Base-by-base conservation (phyloP, 257 asterid genomes). In the Solanum peruvianum region DNA sequence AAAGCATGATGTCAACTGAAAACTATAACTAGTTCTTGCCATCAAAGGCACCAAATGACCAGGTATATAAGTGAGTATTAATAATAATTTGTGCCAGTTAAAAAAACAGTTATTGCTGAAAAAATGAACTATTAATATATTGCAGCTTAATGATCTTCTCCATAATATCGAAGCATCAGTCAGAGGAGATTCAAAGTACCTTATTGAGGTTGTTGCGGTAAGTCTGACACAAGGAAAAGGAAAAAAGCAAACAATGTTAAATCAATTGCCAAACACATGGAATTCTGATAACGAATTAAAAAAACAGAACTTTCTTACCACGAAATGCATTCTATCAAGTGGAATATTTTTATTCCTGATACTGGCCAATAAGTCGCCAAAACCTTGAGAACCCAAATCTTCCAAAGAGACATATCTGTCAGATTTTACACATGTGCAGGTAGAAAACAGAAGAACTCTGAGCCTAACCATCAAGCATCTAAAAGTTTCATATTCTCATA, bases 321-420 rank as follows among this genome's bases (percentile, higher is more conserved):
- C 99, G 87, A 97, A 97, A 93, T 97, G 99, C 98, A 97, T 97
- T 91, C 94, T 94, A 83, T 94, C 96, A 91, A 97, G 98, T n/a
- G 98, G 96, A 52, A 94, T 93, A 77, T 88, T 94, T 89, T 93
- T 94, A 87, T 93, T 92, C 90, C 99, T 92, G 87, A 97, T 94
- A 86, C 97, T 91, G 85, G 95, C 92, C 86, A 97, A 96, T 69
- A 97, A 94, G 93, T 97, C 98, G 66, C 99, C 98, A 78, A 97
- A 97, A 69, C 99, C 99, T 88, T 94, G 94, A 87, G 98, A 95
- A 78, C 98, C 98, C 93, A 97, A 89, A 88, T 97, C 99, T 97
- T 93, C 88, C 73, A 41, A 89, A 89, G 90, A 86, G 69, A 88
- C 89, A 77, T 44, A 84, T 39, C 81, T 78, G 66, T 87, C 86